phyloP scores from a whole-genome alignment of 257 asterid genomes.

The Fraxinus americana region DNA sequence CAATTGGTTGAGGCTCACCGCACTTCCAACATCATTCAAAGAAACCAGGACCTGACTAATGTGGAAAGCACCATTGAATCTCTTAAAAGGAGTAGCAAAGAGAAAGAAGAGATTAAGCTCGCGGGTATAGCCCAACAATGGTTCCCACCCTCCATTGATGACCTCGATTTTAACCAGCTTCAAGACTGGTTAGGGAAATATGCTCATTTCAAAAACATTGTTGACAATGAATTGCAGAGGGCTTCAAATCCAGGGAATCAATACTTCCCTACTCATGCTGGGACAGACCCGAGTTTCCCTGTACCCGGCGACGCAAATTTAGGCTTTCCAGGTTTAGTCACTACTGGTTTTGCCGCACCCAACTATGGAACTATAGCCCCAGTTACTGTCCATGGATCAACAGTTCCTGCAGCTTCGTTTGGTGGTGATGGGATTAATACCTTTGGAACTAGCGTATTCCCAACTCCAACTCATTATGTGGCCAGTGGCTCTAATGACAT shows the following conservation, averaged over 20 bases:
- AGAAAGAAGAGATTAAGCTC: not conserved
- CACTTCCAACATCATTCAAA: not conserved
- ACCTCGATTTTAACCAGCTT: not conserved
- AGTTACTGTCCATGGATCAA: no score
- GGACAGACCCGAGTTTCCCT: not conserved
- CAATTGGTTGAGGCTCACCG: not conserved
- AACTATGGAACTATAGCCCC: not conserved
- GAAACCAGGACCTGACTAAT: not conserved
- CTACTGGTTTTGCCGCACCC: not conserved
- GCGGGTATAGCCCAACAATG: not conserved
- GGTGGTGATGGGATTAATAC: not conserved
- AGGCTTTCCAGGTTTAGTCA: not conserved
- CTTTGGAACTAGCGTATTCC: no score
- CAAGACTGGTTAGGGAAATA: not conserved
- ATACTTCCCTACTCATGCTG: not conserved
- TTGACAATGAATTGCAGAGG: not conserved
- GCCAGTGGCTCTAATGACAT: not conserved
- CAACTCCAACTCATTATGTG: not conserved
- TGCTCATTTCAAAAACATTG: not conserved
- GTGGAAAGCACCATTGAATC: not conserved
- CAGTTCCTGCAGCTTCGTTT: not conserved
- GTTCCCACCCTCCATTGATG: not conserved
- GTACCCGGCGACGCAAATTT: not conserved
- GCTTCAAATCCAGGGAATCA: not conserved
- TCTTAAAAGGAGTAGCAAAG: not conserved